Evolutionary conservation across 108 stramenopile species (phyloP).

Genomic region (Cafeteria roenbergensis): DNA sequence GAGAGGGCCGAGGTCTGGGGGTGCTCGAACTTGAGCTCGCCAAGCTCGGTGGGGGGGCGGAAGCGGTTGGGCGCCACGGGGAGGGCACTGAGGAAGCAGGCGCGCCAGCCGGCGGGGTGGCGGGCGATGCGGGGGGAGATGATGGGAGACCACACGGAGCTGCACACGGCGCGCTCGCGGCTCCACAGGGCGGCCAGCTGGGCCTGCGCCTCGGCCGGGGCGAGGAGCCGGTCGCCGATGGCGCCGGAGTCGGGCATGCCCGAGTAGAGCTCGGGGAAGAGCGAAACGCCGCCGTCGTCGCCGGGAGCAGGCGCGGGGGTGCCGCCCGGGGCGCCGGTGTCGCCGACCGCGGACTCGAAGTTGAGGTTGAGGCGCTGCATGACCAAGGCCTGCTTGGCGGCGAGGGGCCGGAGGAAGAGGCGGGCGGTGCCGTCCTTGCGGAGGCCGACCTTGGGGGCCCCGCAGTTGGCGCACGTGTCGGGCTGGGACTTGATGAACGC

Average conservation of each 20-base stretch:
- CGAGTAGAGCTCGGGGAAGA: constrained; percentile 13
- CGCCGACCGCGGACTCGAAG: constrained; percentile 4
- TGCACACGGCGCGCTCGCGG: constrained; percentile 45
- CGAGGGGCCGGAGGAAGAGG: constrained; percentile 61
- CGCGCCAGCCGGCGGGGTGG: constrained; percentile 42
- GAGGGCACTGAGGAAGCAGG: constrained; percentile 73
- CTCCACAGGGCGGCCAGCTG: constrained; percentile 76
- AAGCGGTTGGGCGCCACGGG: constrained; percentile 84
- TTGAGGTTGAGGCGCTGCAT: background rate
- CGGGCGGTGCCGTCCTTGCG: constrained; percentile 87
- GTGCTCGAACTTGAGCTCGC: constrained; percentile 74
- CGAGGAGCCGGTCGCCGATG: constrained; percentile 66
- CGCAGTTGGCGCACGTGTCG: constrained; percentile 70
- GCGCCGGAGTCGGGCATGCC: constrained; percentile 13
- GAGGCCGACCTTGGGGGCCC: constrained; percentile 63
- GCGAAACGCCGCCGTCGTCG: too few relatives aligned
- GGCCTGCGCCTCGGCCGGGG: constrained; percentile 73
- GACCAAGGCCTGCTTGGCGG: background rate
- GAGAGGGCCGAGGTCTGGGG: constrained; percentile 73
- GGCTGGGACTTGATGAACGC: constrained; percentile 47
- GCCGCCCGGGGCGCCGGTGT: constrained; percentile 6
- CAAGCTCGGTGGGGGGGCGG: constrained; percentile 81
- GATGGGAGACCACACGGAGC: constrained; percentile 56
- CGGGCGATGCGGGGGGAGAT: constrained; percentile 15
- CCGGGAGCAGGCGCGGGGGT: constrained; percentile 14